A percentile compares a stretch with the other conserved stretches of the same genome.
Conservation (phyloP, 2,329 filamentous ascomycete species). For the Scedosporium apiospermum region DNA sequence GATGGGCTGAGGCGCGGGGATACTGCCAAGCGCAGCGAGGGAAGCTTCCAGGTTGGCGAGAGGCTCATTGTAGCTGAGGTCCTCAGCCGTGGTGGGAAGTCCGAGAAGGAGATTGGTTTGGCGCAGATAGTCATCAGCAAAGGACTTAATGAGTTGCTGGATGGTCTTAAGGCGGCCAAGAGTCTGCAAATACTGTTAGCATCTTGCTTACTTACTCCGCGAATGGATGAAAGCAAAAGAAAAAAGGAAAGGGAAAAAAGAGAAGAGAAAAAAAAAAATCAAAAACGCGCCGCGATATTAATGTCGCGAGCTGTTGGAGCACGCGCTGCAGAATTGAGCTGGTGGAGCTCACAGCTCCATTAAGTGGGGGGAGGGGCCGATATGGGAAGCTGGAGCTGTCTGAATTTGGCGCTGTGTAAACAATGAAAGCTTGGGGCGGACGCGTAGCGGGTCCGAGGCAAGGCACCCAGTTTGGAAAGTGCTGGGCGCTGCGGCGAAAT, state of each 20-base stretch:
- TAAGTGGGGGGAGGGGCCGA: background rate
- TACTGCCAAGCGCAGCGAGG: slow-evolving; percentile 35
- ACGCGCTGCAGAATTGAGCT: background rate
- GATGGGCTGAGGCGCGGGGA: slow-evolving; percentile 25
- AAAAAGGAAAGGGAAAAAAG: background rate
- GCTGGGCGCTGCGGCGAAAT: background rate
- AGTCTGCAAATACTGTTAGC: slow-evolving; percentile 43
- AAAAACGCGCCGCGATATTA: background rate
- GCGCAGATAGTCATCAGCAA: slow-evolving; percentile 76
- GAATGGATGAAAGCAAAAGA: background rate
- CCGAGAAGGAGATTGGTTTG: slow-evolving; percentile 79
- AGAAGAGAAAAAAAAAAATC: background rate
- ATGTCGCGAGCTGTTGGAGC: background rate
- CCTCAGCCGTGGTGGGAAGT: slow-evolving; percentile 41
- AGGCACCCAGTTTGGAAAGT: background rate
- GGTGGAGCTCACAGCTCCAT: background rate
- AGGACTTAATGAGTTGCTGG: slow-evolving; percentile 66
- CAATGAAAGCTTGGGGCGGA: background rate
- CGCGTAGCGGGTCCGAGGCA: background rate
- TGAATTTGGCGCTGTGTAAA: slow-evolving; percentile 2
- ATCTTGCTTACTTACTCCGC: background rate
- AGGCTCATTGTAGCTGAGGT: slow-evolving; percentile 32
- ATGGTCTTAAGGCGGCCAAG: slow-evolving; percentile 61
- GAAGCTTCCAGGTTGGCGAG: slow-evolving; percentile 42
- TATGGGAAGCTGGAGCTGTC: background rate